Conservation (phyloP, 768 basidiomycete genomes). For the Rhodotorula diobovata region DNA sequence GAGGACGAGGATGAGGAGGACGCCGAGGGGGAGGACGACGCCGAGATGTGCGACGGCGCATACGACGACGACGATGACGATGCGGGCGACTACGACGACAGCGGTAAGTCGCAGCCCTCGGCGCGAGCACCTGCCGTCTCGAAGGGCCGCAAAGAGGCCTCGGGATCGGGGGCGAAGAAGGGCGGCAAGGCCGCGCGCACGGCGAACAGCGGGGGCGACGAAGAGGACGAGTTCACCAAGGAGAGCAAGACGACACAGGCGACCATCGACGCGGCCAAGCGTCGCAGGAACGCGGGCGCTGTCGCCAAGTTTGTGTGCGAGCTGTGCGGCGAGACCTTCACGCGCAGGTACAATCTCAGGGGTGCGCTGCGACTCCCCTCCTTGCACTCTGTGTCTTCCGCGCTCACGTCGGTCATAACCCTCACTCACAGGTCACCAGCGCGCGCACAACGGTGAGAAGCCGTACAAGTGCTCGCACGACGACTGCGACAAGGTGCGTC, state of each 20-base stretch:
- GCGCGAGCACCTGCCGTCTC: neutral
- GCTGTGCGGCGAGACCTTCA: constrained; percentile 78
- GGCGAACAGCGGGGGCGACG: neutral
- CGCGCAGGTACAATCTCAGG: constrained; percentile 87
- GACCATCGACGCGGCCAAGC: constrained; percentile 37
- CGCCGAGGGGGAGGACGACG: neutral
- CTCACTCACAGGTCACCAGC: constrained; percentile 66
- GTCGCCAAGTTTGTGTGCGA: constrained; percentile 39
- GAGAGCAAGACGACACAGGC: constrained; percentile 38
- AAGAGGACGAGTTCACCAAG: constrained; percentile 18
- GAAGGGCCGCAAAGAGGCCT: neutral
- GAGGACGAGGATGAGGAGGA: constrained; percentile 6
- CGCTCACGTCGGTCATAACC: neutral
- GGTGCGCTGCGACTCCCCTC: constrained; percentile 55
- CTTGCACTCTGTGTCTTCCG: neutral
- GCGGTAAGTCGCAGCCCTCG: neutral
- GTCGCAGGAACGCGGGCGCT: constrained; percentile 29
- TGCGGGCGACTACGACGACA: neutral
- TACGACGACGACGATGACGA: constrained; percentile 5
- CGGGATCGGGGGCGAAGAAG: neutral
- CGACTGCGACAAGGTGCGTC: constrained; percentile 67
- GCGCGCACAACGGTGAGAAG: constrained; percentile 80
- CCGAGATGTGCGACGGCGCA: neutral
- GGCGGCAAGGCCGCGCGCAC: neutral
- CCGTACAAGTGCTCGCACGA: constrained; percentile 85